Evolutionary conservation across 2,329 filamentous ascomycete genomes (phyloP).

Genomic region (Diaporthe eres): DNA sequence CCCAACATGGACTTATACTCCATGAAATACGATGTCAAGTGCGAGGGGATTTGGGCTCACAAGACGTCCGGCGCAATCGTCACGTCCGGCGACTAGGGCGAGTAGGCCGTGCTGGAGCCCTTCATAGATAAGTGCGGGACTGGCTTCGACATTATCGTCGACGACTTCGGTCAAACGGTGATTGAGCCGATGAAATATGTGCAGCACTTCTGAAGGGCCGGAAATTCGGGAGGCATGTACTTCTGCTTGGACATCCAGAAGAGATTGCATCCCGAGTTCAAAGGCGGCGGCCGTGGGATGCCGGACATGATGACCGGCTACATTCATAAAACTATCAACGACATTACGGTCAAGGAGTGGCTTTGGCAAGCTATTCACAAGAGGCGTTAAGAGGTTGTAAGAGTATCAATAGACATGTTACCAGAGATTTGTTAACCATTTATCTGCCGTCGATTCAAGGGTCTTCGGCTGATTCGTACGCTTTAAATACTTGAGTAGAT

Average conservation of each 20-base stretch:
- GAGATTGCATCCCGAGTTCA: background rate
- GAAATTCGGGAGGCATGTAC: slow-evolving; percentile 47
- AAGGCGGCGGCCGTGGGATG: background rate
- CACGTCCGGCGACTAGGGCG: background rate
- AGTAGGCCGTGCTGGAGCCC: background rate
- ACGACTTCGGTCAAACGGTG: slow-evolving; percentile 57
- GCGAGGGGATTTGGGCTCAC: background rate
- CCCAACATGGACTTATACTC: slow-evolving; percentile 41
- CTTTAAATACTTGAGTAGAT: too few species aligned
- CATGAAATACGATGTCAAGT: slow-evolving; percentile 52
- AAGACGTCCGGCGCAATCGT: background rate
- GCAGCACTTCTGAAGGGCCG: slow-evolving; percentile 52
- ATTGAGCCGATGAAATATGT: slow-evolving; percentile 54
- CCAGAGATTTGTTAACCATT: too few species aligned
- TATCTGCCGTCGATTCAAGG: too few species aligned
- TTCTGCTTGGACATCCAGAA: background rate
- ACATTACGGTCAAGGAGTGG: background rate
- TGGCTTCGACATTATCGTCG: slow-evolving; percentile 57
- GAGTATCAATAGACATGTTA: too few species aligned
- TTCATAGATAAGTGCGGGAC: background rate
- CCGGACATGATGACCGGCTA: background rate
- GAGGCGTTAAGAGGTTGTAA: too few species aligned
- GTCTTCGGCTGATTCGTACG: too few species aligned
- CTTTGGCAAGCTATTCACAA: background rate
- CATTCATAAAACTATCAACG: background rate